Evolutionary conservation across 495 filamentous ascomycete genomes (phyloP).

Genomic region (Hypoxylon lienhwacheense): DNA sequence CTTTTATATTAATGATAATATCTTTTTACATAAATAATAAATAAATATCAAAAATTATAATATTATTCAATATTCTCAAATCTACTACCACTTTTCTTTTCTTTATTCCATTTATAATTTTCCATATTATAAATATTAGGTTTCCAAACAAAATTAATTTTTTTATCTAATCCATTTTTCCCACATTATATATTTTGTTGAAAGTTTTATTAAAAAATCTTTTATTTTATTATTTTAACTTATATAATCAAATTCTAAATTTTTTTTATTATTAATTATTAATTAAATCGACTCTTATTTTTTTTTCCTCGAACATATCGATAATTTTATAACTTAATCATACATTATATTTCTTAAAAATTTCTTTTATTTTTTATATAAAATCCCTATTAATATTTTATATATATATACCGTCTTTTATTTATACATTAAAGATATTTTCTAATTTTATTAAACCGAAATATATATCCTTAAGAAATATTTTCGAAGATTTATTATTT

Average conservation of each 20-base stretch:
- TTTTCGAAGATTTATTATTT: too few species aligned
- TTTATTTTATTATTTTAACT: background rate
- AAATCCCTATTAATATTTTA: background rate
- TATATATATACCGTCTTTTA: background rate
- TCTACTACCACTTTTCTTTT: constrained; percentile 3
- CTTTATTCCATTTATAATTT: background rate
- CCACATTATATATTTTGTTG: background rate
- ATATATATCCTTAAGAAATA: too few species aligned
- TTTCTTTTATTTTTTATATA: background rate
- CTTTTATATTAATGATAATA: background rate
- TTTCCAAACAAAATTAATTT: background rate
- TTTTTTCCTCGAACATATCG: background rate
- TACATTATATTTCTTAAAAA: background rate
- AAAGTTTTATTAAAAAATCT: background rate
- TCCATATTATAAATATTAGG: background rate
- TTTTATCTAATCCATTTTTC: background rate
- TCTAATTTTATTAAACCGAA: too few species aligned
- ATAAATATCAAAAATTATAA: background rate
- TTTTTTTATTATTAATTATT: background rate
- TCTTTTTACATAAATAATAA: background rate
- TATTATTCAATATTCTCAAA: background rate
- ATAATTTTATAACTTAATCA: background rate
- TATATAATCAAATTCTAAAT: background rate
- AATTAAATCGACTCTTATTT: background rate
- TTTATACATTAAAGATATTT: background rate